Conservation (phyloP, 108 stramenopile species). For the Cyclotella choctawhatcheeana region DNA sequence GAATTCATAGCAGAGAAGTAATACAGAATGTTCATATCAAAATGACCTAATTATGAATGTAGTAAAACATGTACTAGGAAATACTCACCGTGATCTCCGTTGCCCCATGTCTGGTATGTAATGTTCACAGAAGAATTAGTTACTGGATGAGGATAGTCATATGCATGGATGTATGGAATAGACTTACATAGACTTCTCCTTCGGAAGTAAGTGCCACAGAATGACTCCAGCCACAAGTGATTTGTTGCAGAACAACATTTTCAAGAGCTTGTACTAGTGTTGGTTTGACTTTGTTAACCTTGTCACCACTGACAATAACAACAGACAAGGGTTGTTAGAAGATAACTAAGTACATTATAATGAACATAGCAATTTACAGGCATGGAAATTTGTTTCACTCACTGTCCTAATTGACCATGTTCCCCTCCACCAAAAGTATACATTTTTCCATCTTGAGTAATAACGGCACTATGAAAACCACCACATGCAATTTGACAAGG, state of each 20-base stretch:
- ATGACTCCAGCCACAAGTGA: conserved; percentile 96
- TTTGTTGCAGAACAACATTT: conserved; percentile 77
- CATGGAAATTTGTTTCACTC: conserved; percentile 4
- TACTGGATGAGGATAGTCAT: too few species aligned
- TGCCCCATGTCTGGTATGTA: conserved; percentile 64
- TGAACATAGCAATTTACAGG: not conserved
- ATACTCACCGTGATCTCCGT: conserved; percentile 88
- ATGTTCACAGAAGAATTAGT: not conserved
- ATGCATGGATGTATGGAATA: not conserved
- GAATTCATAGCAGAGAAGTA: too few species aligned
- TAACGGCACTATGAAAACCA: conserved; percentile 91
- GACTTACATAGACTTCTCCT: conserved; percentile 68
- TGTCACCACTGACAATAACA: conserved; percentile 65
- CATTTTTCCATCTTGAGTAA: conserved; percentile 89
- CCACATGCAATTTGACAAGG: conserved; percentile 87
- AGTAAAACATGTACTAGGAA: too few species aligned
- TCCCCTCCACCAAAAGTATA: conserved; percentile 94
- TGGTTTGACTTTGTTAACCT: conserved; percentile 83
- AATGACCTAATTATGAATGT: too few species aligned
- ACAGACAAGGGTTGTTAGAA: too few species aligned
- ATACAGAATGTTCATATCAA: too few species aligned
- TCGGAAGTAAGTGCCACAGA: conserved; percentile 85
- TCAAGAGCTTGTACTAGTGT: conserved; percentile 84
- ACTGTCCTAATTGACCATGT: conserved; percentile 90
- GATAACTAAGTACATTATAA: too few species aligned